phyloP scores from a whole-genome alignment of 192 early-diverging fungal genomes.

The Pilaira anomala region DNA sequence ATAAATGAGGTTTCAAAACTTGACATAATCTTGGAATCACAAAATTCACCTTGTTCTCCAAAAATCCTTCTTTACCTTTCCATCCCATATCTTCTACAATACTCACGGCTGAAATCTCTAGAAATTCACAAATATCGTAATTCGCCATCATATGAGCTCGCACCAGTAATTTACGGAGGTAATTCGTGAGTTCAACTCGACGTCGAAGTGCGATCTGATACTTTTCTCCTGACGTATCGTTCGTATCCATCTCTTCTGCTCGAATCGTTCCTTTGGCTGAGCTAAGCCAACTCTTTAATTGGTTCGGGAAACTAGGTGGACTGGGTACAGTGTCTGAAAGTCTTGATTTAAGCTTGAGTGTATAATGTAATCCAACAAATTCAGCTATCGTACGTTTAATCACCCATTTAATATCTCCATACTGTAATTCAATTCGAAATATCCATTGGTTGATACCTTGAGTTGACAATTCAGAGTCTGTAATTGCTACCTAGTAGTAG shows the following conservation, averaged over 20 bases:
- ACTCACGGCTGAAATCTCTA: constrained; percentile 72
- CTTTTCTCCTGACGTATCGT: constrained; percentile 30
- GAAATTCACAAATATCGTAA: constrained; percentile 72
- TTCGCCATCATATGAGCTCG: constrained; percentile 62
- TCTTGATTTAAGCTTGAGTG: constrained; percentile 43
- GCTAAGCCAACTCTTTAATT: constrained; percentile 19
- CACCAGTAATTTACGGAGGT: constrained; percentile 55
- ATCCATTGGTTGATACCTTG: constrained; percentile 34
- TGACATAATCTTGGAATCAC: constrained; percentile 26
- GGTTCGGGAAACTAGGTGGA: constrained; percentile 35
- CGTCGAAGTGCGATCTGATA: constrained; percentile 47
- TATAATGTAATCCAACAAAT: constrained; percentile 64
- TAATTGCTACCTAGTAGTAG: constrained; percentile 19
- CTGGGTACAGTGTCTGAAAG: constrained; percentile 32
- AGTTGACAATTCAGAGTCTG: constrained; percentile 28
- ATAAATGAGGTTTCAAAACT: constrained; percentile 28
- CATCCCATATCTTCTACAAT: constrained; percentile 77
- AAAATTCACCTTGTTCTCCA: constrained; percentile 61
- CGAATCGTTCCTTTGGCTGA: constrained; percentile 22
- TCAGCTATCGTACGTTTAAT: constrained; percentile 61
- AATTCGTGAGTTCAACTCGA: constrained; percentile 56
- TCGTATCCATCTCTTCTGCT: constrained; percentile 4
- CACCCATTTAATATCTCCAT: constrained; percentile 80
- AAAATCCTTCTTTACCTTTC: constrained; percentile 80
- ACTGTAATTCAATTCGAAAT: constrained; percentile 45